These are phyloP conservation scores for Cucumis sativus DNA, from an alignment of 306 rosid genomes.

Conservation along the genomic window DNA sequence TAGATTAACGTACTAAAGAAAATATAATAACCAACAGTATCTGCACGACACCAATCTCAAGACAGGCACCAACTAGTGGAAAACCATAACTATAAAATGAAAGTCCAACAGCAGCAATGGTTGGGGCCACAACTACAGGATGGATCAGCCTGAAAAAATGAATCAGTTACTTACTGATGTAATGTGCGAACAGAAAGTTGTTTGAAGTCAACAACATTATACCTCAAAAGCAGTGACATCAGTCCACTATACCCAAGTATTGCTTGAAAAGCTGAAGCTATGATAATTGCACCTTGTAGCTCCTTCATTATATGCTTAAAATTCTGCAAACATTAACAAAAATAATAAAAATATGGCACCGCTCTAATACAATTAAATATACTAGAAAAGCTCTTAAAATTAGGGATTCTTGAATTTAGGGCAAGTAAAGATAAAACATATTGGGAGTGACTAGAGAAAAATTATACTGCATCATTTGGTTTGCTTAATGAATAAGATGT, in stretches of 20 bases:
- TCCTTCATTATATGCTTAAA: conserved; percentile 95
- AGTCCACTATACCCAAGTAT: conserved; percentile 90
- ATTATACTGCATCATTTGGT: neutral
- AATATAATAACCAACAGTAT: conserved; percentile 68
- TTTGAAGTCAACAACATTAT: conserved; percentile 9
- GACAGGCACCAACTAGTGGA: conserved; percentile 80
- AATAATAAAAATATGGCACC: neutral
- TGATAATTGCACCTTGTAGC: conserved; percentile 92
- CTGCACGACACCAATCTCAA: conserved; percentile 92
- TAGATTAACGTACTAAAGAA: conserved; percentile 74
- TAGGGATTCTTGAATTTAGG: neutral
- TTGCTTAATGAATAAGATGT: neutral
- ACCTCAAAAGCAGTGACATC: conserved; percentile 82
- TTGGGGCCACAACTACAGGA: conserved; percentile 95
- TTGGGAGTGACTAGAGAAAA: neutral
- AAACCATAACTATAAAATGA: conserved; percentile 92
- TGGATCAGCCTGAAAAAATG: conserved; percentile 66
- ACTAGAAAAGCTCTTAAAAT: neutral
- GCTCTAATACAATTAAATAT: neutral
- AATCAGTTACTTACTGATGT: neutral
- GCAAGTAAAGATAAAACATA: neutral
- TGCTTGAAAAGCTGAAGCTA: conserved; percentile 82
- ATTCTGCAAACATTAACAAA: conserved; percentile 38
- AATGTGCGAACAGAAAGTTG: conserved; percentile 1
- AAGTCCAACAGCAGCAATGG: conserved; percentile 99